Evolutionary conservation across 1,284 basidiomycete genomes (phyloP), one percentile per base, ranked within the genome.

Genomic region (Hortiboletus rubellus): DNA sequence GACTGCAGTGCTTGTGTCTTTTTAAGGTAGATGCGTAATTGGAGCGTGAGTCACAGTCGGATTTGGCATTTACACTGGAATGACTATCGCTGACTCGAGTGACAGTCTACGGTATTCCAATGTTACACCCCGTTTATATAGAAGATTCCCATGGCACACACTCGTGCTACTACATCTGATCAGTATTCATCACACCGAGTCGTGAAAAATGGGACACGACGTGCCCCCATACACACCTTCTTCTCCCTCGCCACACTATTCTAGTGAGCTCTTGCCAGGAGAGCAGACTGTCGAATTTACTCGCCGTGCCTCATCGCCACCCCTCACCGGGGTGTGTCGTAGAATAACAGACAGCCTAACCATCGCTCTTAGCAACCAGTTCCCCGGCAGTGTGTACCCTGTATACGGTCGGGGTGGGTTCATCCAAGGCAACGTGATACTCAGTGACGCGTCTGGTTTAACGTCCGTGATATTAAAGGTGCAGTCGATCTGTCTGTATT

Each of bases 341-440:
- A 67, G 71, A 53, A 74, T 70, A 58, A 72, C 72, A n/a, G 66
- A 71, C 27, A 50, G 46, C 6, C 55, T 72, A 42, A 69, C 68
- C 22, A 38, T 74, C 24, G 42, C 64, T 46, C 60, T 70, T 15
- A 63, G 59, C 46, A 54, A 62, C 47, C 68, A 70, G 27, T 50
- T 47, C 36, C 71, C 64, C 7, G 64, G 64, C 9, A 59, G 55
- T 38, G 31, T 69, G 40, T 59, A 45, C n/a, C 72, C 69, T 40
- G 8, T 22, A 30, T 70, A 69, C 11, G 62, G 62, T 47, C 66
- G 59, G n/a, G 42, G 57, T 15, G 60, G 50, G 27, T 18, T 71
- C 37, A 54, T 74, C 42, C 56, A 55, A 24, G 72, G 69, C 8
- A 57, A 70, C 14, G 48, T 73, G 34, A 50, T 57, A 34, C 60